These are phyloP conservation scores for Botrytis elliptica DNA, from an alignment of 2,329 filamentous ascomycete genomes.

Conservation along the genomic window DNA sequence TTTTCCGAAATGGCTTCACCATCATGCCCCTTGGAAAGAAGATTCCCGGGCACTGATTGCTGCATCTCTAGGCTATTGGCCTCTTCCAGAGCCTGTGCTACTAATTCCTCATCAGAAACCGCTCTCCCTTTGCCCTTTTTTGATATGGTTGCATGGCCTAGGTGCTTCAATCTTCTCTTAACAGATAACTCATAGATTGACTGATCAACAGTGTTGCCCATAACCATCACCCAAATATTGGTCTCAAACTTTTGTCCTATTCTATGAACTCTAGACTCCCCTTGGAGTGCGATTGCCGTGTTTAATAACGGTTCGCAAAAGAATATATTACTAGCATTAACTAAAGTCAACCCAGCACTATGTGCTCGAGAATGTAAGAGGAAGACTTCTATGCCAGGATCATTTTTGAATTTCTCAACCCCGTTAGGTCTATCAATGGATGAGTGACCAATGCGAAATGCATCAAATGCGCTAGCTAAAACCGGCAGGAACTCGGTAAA, in stretches of 20 bases:
- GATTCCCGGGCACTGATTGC: conserved; percentile 63
- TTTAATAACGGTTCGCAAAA: conserved; percentile 93
- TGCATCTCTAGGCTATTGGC: conserved; percentile 85
- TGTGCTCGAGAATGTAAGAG: conserved; percentile 86
- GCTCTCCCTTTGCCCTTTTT: conserved; percentile 45
- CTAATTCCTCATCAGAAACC: conserved; percentile 45
- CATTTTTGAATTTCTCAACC: conserved; percentile 72
- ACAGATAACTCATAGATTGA: conserved; percentile 88
- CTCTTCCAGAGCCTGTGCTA: conserved; percentile 68
- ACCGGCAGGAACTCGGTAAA: conserved; percentile 79
- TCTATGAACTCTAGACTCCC: conserved; percentile 89
- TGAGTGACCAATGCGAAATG: conserved; percentile 71
- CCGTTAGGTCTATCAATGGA: conserved; percentile 68
- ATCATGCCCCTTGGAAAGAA: conserved; percentile 69
- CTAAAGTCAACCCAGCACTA: conserved; percentile 83
- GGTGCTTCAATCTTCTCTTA: conserved; percentile 72
- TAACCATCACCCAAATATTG: conserved; percentile 91
- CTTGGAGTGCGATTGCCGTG: conserved; percentile 89
- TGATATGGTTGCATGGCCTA: conserved; percentile 49
- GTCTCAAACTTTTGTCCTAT: conserved; percentile 88
- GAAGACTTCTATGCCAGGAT: conserved; percentile 76
- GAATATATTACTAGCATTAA: conserved; percentile 92
- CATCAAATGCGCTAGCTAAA: conserved; percentile 65
- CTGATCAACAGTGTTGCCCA: conserved; percentile 89
- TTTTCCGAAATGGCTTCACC: conserved; percentile 77